A percentile compares a stretch with the other conserved stretches of the same genome.
phyloP scores from a whole-genome alignment of 2,329 filamentous ascomycete genomes.

The Sclerotinia nivalis region DNA sequence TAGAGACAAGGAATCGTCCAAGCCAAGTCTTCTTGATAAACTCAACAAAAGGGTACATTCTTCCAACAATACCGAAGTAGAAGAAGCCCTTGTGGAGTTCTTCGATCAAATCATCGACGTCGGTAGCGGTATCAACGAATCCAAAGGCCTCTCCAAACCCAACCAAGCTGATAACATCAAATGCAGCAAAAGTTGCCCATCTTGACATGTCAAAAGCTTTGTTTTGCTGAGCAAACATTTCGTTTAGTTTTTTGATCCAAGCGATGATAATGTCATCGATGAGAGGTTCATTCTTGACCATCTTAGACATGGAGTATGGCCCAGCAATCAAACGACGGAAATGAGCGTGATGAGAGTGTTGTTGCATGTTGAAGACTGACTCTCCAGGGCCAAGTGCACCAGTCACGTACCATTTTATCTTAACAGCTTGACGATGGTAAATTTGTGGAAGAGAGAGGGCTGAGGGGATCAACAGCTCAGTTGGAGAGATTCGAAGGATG shows the following conservation, averaged over 20 bases:
- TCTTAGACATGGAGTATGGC: conserved; percentile 54
- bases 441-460: conserved; percentile 56
- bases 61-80: conserved; percentile 47
- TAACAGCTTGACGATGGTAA: conserved; percentile 57
- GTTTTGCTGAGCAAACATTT: conserved; percentile 48
- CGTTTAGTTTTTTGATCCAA: conserved; percentile 53
- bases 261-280: conserved; percentile 52
- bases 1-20: conserved; percentile 54
- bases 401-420: conserved; percentile 59
- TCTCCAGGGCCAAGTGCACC: conserved; percentile 58
- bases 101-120: conserved; percentile 55
- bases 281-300: conserved; percentile 60
- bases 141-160: conserved; percentile 58
- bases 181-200: conserved; percentile 53
- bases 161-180: conserved; percentile 58
- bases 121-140: conserved; percentile 53
- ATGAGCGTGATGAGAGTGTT: conserved; percentile 51
- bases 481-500: conserved; percentile 54
- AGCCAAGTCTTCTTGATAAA: conserved; percentile 56
- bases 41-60: conserved; percentile 53
- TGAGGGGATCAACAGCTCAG: conserved; percentile 54
- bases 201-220: conserved; percentile 55
- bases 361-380: conserved; percentile 58
- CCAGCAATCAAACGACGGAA: conserved; percentile 56
- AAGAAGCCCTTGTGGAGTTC: conserved; percentile 49